Evolutionary conservation across 2,329 filamentous ascomycete species (phyloP), one percentile per base, ranked within the genome.

Genomic region (Penicillium paneum): DNA sequence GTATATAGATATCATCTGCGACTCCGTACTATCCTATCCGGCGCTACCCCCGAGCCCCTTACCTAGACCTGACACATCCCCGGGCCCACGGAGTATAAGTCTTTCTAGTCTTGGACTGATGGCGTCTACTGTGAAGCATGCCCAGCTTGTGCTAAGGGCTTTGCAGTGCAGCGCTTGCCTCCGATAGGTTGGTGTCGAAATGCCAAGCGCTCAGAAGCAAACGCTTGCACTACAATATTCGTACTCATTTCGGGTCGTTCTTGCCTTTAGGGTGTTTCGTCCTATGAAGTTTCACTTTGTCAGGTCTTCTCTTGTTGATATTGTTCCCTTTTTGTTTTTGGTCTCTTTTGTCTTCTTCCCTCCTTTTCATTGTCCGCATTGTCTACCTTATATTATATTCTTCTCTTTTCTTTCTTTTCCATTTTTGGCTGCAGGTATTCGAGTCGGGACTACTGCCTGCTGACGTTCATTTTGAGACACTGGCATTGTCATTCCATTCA

Each of bases 361-460:
- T 40, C 15, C 13, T n/a, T 8, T 24, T 40, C 38, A 24, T 40
- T 24, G 38, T 40, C 19, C 11, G 2, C 8, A 24, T 40, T 10
- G 12, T 34, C 21, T 10, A 21, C n/a, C 17, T 19, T 19, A 13
- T 19, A 31, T 44, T 44, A 11, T 24, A 19, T 32, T 34, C 3
- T 47, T 19, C 2, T 15, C 12, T 31, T 50, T 34, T 28, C 6
- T 21, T 43, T 47, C 28, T 46, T 44, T 54, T 41, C 45, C 41
- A 41, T 39, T 57, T 32, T 44, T 57, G 51, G 31, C 29, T 40
- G 21, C 36, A 49, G 50, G 43, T 34, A 35, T 47, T 52, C 57
- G 29, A 54, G 61, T 65, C 58, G 51, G 62, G 65, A 65, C 62
- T 59, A 50, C 46, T 39, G 8, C 29, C 43, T 49, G 36, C 19